Conservation (phyloP, 352 stramenopile genomes). For the Phytophthora podocarpi region DNA sequence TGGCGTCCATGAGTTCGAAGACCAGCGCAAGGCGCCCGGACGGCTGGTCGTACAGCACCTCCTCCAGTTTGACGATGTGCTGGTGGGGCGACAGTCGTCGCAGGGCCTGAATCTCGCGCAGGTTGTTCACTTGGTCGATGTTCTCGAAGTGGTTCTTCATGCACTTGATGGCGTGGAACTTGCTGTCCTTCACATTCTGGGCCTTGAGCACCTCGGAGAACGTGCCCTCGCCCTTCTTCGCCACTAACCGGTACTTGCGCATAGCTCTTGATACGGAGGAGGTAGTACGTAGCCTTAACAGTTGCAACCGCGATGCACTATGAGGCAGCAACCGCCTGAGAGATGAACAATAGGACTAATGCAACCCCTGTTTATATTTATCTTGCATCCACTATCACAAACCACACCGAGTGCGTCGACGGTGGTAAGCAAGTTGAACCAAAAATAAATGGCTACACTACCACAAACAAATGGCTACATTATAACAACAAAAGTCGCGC, state of each 20-base stretch:
- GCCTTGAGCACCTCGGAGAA: constrained; percentile 95
- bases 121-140: constrained; percentile 97
- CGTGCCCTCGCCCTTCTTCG: constrained; percentile 96
- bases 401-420: no score
- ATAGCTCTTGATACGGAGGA: constrained; percentile 49
- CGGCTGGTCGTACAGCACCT: constrained; percentile 94
- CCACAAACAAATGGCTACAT: no score
- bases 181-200: constrained; percentile 94
- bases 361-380: no score
- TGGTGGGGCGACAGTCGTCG: constrained; percentile 92
- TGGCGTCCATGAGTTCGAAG: constrained; percentile 97
- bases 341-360: no score
- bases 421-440: no score
- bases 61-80: constrained; percentile 96
- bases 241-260: constrained; percentile 94
- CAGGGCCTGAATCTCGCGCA: constrained; percentile 96
- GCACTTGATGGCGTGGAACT: constrained; percentile 98
- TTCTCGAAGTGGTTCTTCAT: constrained; percentile 98
- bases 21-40: constrained; percentile 93
- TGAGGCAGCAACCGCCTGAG: no score
- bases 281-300: no score
- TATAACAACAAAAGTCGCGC: no score
- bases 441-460: no score
- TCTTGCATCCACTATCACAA: no score
- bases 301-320: no score